These are phyloP conservation scores for Myxozyma monticola DNA, from an alignment of 805 yeast species.

Conservation along the genomic window DNA sequence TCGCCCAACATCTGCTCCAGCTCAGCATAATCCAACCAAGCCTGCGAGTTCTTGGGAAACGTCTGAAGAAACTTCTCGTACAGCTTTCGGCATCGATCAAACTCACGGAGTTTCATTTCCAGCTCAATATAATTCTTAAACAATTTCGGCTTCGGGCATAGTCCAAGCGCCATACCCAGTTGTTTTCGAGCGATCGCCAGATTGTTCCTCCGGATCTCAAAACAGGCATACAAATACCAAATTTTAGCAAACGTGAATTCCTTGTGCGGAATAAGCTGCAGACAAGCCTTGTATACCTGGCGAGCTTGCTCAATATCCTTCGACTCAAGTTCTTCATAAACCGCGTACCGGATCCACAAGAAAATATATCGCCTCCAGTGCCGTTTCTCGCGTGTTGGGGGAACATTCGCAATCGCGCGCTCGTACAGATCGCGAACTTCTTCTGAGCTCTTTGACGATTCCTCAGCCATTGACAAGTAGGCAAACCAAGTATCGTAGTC, in stretches of 20 bases:
- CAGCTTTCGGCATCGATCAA: slow-evolving; percentile 73
- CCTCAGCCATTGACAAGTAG: slow-evolving; percentile 54
- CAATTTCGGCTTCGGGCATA: slow-evolving; percentile 58
- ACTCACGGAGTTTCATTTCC: slow-evolving; percentile 70
- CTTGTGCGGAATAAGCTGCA: slow-evolving; percentile 57
- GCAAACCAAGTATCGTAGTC: slow-evolving; percentile 87
- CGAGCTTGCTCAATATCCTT: slow-evolving; percentile 51
- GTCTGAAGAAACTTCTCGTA: slow-evolving; percentile 65
- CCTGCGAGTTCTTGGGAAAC: slow-evolving; percentile 44
- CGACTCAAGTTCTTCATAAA: slow-evolving; percentile 56
- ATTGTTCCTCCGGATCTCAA: slow-evolving; percentile 63
- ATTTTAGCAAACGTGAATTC: slow-evolving; percentile 65
- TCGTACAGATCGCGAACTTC: slow-evolving; percentile 45
- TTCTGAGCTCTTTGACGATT: slow-evolving; percentile 38
- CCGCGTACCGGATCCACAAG: slow-evolving; percentile 67
- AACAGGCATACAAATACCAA: slow-evolving; percentile 72
- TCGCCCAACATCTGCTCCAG: slow-evolving; percentile 73
- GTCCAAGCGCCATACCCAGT: slow-evolving; percentile 72
- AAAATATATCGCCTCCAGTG: slow-evolving; percentile 70
- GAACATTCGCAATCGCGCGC: slow-evolving; percentile 47
- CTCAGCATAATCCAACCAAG: slow-evolving; percentile 66
- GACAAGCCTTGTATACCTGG: slow-evolving; percentile 50
- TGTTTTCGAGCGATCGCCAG: slow-evolving; percentile 61
- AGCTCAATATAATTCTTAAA: slow-evolving; percentile 65
- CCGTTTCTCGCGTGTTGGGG: slow-evolving; percentile 43